Evolutionary conservation across 805 yeast species (phyloP).

Genomic region (Lipomyces mesembrius): DNA sequence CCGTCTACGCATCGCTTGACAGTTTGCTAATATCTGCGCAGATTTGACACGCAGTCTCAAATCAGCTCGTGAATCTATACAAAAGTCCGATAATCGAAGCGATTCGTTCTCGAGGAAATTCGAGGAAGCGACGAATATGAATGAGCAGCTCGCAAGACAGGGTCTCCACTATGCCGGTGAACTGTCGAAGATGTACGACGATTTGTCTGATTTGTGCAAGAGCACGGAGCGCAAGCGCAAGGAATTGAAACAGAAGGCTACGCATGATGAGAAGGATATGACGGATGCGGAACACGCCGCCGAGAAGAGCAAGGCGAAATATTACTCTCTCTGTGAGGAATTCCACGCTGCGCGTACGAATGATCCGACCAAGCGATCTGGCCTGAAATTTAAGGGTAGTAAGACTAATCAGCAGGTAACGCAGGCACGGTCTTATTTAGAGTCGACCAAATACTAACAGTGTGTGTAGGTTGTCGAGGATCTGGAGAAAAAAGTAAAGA

Average conservation of each 20-base stretch:
- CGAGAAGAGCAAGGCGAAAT: constrained; percentile 82
- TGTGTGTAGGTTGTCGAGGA: constrained; percentile 74
- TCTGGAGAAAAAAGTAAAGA: constrained; percentile 73
- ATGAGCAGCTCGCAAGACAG: constrained; percentile 77
- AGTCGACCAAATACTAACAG: neutral
- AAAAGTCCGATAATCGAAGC: constrained; percentile 55
- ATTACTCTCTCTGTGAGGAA: constrained; percentile 81
- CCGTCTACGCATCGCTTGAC: neutral
- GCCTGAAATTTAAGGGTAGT: constrained; percentile 71
- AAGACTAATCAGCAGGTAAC: constrained; percentile 69
- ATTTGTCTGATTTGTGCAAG: constrained; percentile 69
- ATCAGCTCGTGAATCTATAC: constrained; percentile 51
- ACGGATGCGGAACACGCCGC: constrained; percentile 79
- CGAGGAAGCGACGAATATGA: constrained; percentile 72
- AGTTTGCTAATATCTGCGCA: neutral
- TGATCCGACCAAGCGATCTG: constrained; percentile 82
- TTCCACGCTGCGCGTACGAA: constrained; percentile 77
- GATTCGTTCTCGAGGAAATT: constrained; percentile 71
- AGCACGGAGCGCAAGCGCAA: constrained; percentile 77
- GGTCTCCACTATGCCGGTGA: constrained; percentile 69
- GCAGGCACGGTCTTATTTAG: neutral
- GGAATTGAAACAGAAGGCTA: constrained; percentile 76
- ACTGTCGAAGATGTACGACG: constrained; percentile 83
- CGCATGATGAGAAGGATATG: constrained; percentile 81
- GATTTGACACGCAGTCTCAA: neutral